Base-by-base conservation (phyloP, 2,329 filamentous ascomycete genomes). In the Davidsoniella virescens region DNA sequence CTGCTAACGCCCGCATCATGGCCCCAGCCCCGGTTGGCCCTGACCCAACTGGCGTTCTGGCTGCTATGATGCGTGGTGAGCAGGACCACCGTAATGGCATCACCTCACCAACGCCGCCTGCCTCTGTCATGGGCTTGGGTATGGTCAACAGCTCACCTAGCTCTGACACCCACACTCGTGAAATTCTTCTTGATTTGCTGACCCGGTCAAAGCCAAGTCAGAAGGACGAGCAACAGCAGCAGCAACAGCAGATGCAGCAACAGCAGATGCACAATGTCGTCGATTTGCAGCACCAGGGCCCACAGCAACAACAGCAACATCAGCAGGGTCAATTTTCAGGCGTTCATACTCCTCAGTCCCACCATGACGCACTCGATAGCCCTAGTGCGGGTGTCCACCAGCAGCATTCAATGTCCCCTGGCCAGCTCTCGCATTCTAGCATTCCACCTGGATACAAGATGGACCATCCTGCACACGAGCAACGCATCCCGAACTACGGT, bases 121-220 rank as follows among this genome's bases (percentile, higher is more conserved):
- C 56, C 17, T 54, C 57, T 9, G 59, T 59, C 54, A 52, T 60
- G 50, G 29, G 29, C 8, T 33, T 33, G 29, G 57, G 65, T 38
- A 75, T 72, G 65, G 68, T 64, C 55, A 64, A 68, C 23, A 67
- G 68, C 33, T 68, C 74, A 41, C 74, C 77, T 49, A 66, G 74
- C 18, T 72, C 78, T 44, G 82, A 87, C 62, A 85, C 87, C 4
- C 84, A 87, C 62, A 85, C 87, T 4, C 84, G 93, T 64, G 81
- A 90, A 55, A 84, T 92, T 60, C 71, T 98, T 44, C 77, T 96
- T 55, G 83, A 86, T 58, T 71, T 96, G 52, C 74, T 98, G 55
- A 92, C 87, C 60, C 80, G 83, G 45, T 80, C 84, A 48, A 87
- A 82, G 65, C 77, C 78, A 10, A 70, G 71, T 52, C 77, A 81